phyloP scores from a whole-genome alignment of 306 rosid species.

The Corylus heterophylla region DNA sequence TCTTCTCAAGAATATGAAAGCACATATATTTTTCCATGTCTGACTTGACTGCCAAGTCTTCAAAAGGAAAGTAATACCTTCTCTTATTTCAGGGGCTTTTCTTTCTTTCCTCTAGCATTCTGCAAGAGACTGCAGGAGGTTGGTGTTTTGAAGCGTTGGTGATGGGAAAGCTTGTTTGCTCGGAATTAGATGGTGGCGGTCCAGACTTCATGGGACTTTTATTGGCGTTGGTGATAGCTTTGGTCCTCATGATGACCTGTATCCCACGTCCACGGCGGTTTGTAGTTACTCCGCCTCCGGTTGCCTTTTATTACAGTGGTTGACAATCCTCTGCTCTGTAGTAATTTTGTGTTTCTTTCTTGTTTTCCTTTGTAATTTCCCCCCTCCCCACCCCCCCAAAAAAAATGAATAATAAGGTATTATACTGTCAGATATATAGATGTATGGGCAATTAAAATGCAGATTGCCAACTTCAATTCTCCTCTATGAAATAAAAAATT shows the following conservation, averaged over 20 bases:
- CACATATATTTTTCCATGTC: too few species aligned
- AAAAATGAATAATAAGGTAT: neutral
- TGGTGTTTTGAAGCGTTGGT: slow-evolving; percentile 8
- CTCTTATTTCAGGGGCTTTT: neutral
- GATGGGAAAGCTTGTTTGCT: slow-evolving; percentile 45
- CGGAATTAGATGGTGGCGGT: slow-evolving; percentile 18
- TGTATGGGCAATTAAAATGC: neutral
- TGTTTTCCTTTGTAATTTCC: too few species aligned
- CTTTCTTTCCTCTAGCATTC: neutral
- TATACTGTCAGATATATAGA: neutral
- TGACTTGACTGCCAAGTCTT: neutral
- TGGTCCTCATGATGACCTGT: slow-evolving; percentile 42
- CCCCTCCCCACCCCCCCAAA: too few species aligned
- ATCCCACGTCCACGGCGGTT: slow-evolving; percentile 16
- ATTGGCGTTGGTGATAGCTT: slow-evolving; percentile 32
- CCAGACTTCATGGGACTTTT: slow-evolving; percentile 25
- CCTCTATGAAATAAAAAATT: neutral
- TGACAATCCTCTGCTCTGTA: neutral
- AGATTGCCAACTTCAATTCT: slow-evolving; percentile 4
- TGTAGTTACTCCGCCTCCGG: neutral
- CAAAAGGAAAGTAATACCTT: neutral
- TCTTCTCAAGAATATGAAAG: neutral
- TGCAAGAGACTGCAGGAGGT: neutral
- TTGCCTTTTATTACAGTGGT: slow-evolving; percentile 30
- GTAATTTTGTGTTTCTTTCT: too few species aligned